A percentile compares a stretch with the other conserved stretches of the same genome.
These are phyloP conservation scores for Penicillium brevicompactum DNA, from an alignment of 2,329 filamentous ascomycete genomes.

Conservation along the genomic window DNA sequence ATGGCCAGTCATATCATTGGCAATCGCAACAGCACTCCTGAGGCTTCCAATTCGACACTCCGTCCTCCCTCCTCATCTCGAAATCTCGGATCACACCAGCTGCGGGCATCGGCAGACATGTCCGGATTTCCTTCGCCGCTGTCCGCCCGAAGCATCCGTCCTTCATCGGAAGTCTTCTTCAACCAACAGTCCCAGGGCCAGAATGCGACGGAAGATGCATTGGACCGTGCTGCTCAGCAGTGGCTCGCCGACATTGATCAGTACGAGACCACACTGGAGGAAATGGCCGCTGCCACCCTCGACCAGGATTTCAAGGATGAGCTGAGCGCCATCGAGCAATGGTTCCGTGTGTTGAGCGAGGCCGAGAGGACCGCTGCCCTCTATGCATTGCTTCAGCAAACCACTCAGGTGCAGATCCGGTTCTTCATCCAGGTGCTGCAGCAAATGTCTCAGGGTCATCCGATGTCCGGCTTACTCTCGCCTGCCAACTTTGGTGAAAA, in stretches of 20 bases:
- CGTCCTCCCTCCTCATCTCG: constrained; percentile 84
- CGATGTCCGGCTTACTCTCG: constrained; percentile 92
- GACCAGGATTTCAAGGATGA: constrained; percentile 99
- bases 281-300: constrained; percentile 97
- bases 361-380: constrained; percentile 93
- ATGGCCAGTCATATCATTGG: constrained; percentile 69
- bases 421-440: constrained; percentile 99
- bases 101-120: constrained; percentile 96
- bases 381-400: constrained; percentile 95
- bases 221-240: constrained; percentile 93
- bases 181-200: constrained; percentile 73
- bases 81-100: constrained; percentile 75
- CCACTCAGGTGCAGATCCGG: constrained; percentile 96
- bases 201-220: constrained; percentile 74
- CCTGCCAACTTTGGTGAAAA: constrained; percentile 93
- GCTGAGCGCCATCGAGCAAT: constrained; percentile 97
- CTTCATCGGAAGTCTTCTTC: constrained; percentile 90
- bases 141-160: constrained; percentile 78
- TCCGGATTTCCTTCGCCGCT: constrained; percentile 74
- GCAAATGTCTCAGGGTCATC: constrained; percentile 98
- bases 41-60: constrained; percentile 78
- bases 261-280: constrained; percentile 96
- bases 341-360: constrained; percentile 97
- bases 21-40: constrained; percentile 97
- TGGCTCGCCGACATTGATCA: constrained; percentile 99